Evolutionary conservation across 2,329 filamentous ascomycete species (phyloP).

Genomic region (Talaromyces sp.): DNA sequence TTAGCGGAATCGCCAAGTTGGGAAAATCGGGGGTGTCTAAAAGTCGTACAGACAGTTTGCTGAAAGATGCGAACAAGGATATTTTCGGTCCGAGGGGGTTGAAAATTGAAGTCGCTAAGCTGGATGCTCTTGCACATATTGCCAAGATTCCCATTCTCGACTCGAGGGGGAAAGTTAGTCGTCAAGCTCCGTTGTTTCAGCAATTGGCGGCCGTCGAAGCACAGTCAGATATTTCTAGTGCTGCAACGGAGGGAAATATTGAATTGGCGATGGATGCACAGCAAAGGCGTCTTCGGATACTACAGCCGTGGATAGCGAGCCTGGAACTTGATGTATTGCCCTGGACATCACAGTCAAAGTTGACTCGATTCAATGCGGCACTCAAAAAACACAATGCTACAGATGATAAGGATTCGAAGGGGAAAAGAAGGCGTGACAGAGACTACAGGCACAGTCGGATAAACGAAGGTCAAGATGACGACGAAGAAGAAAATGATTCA

Average conservation of each 20-base stretch:
- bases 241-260: neutral
- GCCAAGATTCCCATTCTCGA: constrained; percentile 27
- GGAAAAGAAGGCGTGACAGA: neutral
- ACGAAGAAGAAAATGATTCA: neutral
- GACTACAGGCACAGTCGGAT: neutral
- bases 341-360: constrained; percentile 24
- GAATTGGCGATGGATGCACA: constrained; percentile 6
- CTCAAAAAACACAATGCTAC: constrained; percentile 23
- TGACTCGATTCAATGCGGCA: constrained; percentile 25
- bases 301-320: constrained; percentile 29
- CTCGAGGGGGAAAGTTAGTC: constrained; percentile 25
- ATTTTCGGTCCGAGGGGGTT: constrained; percentile 27
- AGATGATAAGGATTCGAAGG: constrained; percentile 7
- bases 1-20: constrained; percentile 26
- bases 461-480: neutral
- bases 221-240: neutral
- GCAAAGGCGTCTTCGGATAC: constrained; percentile 21
- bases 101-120: constrained; percentile 27
- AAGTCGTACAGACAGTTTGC: constrained; percentile 23
- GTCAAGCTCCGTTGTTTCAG: constrained; percentile 20
- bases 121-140: constrained; percentile 28
- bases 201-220: neutral
- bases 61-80: constrained; percentile 27
- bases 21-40: constrained; percentile 25
- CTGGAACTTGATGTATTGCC: constrained; percentile 24